Evolutionary conservation across 2,329 filamentous ascomycete species (phyloP).

Genomic region (Claviceps purpurea): DNA sequence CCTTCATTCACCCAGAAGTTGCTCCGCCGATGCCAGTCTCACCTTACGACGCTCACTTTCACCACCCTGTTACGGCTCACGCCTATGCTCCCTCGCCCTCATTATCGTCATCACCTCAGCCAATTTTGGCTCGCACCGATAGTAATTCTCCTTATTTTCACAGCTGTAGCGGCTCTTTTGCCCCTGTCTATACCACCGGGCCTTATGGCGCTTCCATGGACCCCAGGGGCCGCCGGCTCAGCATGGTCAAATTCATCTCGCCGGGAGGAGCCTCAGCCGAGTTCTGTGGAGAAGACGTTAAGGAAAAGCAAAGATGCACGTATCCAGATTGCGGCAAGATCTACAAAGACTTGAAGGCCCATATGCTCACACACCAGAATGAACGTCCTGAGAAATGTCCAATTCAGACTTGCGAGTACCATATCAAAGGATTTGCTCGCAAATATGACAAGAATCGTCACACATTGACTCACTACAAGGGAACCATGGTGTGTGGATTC

Average conservation of each 20-base stretch:
- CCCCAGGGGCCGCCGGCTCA: conserved; percentile 44
- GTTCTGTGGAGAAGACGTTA: conserved; percentile 48
- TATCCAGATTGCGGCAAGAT: conserved; percentile 72
- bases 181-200: conserved; percentile 39
- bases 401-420: conserved; percentile 82
- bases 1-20: conserved; percentile 43
- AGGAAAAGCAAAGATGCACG: conserved; percentile 62
- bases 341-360: conserved; percentile 86
- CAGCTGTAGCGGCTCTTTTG: conserved; percentile 35
- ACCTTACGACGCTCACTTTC: conserved; percentile 34
- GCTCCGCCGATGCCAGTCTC: conserved; percentile 31
- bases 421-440: conserved; percentile 80
- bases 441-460: conserved; percentile 97
- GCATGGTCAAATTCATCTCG: conserved; percentile 57
- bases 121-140: conserved; percentile 33
- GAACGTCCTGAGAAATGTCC: conserved; percentile 91
- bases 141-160: conserved; percentile 57
- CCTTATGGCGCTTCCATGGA: conserved; percentile 36
- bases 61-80: conserved; percentile 24
- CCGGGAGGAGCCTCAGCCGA: conserved; percentile 40
- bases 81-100: conserved; percentile 49
- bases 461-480: conserved; percentile 90
- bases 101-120: conserved; percentile 37
- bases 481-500: conserved; percentile 93
- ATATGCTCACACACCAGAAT: conserved; percentile 87